Conservation (phyloP, 129 eudicot genomes). For the Saposhnikovia divaricata region DNA sequence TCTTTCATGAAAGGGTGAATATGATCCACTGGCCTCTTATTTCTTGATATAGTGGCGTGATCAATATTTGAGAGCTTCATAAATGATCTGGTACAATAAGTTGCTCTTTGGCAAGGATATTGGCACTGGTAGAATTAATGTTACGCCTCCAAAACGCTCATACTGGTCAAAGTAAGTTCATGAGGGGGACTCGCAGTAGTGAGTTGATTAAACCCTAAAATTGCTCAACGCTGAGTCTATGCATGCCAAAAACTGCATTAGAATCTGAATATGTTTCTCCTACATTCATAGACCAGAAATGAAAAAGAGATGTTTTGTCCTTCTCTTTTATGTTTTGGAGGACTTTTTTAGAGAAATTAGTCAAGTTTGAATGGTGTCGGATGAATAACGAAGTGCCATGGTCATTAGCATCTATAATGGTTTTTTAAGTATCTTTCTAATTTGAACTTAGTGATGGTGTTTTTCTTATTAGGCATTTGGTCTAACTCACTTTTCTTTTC, state of each 20-base stretch:
- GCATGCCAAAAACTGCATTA: not conserved
- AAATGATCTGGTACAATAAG: not conserved
- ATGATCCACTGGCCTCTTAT: not conserved
- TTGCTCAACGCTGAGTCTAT: not conserved
- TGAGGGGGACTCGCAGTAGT: not conserved
- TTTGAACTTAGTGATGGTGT: not conserved
- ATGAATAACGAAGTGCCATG: not conserved
- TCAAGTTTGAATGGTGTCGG: not conserved
- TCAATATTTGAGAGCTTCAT: not conserved
- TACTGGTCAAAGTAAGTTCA: not conserved
- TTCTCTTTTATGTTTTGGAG: not conserved
- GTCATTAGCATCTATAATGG: not conserved
- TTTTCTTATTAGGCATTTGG: not conserved
- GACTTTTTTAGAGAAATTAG: not conserved
- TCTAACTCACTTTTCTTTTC: conserved; percentile 8
- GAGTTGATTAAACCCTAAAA: not conserved
- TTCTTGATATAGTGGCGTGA: not conserved
- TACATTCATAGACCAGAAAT: not conserved
- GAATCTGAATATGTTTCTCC: not conserved
- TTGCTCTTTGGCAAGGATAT: not conserved
- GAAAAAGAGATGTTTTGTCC: not conserved
- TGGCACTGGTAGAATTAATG: not conserved
- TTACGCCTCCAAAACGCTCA: not conserved
- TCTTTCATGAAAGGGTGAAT: not conserved
- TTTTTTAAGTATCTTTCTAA: not conserved